Base-by-base conservation (phyloP, 169 alveolate genomes). In the Plasmodium malariae region DNA sequence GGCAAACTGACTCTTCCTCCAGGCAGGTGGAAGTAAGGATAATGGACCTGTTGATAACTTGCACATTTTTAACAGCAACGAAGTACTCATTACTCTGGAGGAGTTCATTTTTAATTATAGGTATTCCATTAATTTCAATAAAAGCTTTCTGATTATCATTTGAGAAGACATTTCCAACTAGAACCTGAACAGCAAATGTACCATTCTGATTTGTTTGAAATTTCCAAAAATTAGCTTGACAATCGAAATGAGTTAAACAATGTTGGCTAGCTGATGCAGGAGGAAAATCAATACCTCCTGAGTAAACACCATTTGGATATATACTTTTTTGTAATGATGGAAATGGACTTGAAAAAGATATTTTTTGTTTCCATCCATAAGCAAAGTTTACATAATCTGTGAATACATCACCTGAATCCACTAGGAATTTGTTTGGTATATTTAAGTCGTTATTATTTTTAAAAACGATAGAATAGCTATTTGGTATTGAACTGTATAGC, bases 191-290 rank as follows among this genome's bases (percentile, higher is more conserved):
- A 14, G 72, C 21, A 69, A 67, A 83, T n/a, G 49, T 60, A 7
- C 91, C 91, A 67, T 83, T 83, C 51, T 83, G 85, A 55, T 83
- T 59, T 1, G 60, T 54, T 69, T 36, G 68, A 21, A 83, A 83
- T 40, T 48, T 67, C 91, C 91, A 83, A 51, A 67, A 83, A 48
- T 83, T 83, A 5, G 83, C 14, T 37, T 83, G 67, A 30, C 91
- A 83, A 12, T 67, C 72, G 37, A 83, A 19, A 32, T 45, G 63
- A 6, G 85, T 51, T 30, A 83, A 32, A 49, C 91, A 83, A 67
- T 83, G 76, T 67, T 83, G 63, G 59, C 72, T 83, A 37, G 91
- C 83, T 26, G 91, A 67, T 40, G 91, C 91, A 36, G 85, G 91
- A 37, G 91, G 91, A 45, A 83, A 83, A 6, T 30, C 21, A 17